Evolutionary conservation across 345 rosid species (phyloP), one percentile per base, ranked within the genome.

Genomic region (Hibiscus mutabilis): DNA sequence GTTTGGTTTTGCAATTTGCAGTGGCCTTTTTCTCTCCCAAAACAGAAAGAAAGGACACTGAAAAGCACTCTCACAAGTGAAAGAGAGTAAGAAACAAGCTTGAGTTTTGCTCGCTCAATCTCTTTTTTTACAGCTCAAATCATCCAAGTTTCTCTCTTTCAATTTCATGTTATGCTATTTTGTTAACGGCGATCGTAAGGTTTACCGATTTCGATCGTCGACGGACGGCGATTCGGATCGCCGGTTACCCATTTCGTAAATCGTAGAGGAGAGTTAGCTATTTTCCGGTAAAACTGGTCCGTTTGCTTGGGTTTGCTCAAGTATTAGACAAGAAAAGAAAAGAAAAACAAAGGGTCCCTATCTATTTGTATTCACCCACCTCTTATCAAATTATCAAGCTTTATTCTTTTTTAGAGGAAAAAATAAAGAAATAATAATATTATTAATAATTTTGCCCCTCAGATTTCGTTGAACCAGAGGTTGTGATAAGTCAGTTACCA

Each of bases 401-500:
- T 57, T 57, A 24, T 57, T 57, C 31, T 57, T 57, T 57, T 13
- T 4, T 16, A 57, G 61, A 24, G 33, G 3, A 1, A 22, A 24
- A n/a, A 5, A 57, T 2, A 56, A 0, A 56, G 6, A 18, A 55
- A 19, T 21, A 55, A 37, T 37, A 37, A 37, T 37, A 37, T 37
- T 55, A 55, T 24, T 57, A 12, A 57, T 22, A 57, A 64, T n/a
- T 64, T 64, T 11, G 24, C 73, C 63, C 75, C 72, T 46, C 29
- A 62, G 73, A 52, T 60, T 55, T 56, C 60, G 40, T 65, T 15
- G 33, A 66, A 80, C 74, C 82, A 70, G 44, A 69, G 75, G 79
- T 49, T 53, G 75, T 58, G 81, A 78, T 61, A 37, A 72, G 40
- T 53, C 52, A 57, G 56, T 73, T 70, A 66, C 78, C 78, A 67